Conservation (phyloP, 2,329 filamentous ascomycete species). For the Knufia petricola region DNA sequence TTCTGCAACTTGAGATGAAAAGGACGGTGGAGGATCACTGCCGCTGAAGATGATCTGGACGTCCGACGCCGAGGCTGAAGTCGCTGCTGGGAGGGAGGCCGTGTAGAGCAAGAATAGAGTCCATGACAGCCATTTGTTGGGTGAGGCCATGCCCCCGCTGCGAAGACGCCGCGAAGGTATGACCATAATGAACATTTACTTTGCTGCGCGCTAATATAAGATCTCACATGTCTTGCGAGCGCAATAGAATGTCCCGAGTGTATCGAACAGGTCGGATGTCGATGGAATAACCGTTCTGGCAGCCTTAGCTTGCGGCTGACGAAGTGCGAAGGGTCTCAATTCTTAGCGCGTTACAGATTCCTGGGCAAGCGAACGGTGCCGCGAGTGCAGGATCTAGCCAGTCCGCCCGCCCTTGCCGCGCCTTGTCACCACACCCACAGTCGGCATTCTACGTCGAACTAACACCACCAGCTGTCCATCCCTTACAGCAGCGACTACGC, state of each 20-base stretch:
- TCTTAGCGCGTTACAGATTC: conserved; percentile 4
- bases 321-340: background rate
- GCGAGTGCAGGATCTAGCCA: no score
- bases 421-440: no score
- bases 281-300: no score
- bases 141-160: conserved; percentile 15
- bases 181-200: conserved; percentile 13
- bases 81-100: conserved; percentile 15
- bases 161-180: conserved; percentile 18
- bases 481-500: background rate
- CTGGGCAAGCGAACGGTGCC: background rate
- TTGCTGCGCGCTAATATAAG: background rate
- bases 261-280: no score
- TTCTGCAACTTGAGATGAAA: conserved; percentile 15
- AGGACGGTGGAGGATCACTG: conserved; percentile 10
- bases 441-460: background rate
- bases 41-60: conserved; percentile 9
- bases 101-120: conserved; percentile 19
- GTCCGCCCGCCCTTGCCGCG: no score
- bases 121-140: conserved; percentile 20
- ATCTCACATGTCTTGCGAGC: background rate
- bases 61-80: conserved; percentile 11
- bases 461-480: background rate
- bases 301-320: no score
- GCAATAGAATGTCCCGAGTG: no score